Conservation (phyloP, 768 basidiomycete species). For the Amylocystis lapponica region DNA sequence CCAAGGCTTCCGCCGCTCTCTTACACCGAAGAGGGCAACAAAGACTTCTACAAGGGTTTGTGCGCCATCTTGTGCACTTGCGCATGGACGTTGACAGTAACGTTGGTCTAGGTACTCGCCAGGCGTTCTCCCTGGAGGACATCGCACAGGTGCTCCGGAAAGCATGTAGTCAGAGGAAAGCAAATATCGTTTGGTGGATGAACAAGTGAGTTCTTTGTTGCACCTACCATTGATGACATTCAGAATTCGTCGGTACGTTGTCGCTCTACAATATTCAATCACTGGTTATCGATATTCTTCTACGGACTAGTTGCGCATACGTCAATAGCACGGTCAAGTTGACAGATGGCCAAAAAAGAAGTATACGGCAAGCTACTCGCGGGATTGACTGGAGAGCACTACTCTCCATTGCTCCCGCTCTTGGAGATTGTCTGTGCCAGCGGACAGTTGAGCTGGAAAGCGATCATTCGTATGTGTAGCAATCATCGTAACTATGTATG, state of each 20-base stretch:
- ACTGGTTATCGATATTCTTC: neutral
- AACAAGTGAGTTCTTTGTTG: slow-evolving; percentile 80
- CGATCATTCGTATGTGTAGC: no score
- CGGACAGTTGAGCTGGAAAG: no score
- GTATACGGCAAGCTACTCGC: slow-evolving; percentile 24
- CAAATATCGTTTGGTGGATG: slow-evolving; percentile 78
- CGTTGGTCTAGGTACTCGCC: slow-evolving; percentile 59
- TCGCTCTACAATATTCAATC: slow-evolving; percentile 7
- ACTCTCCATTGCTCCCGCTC: slow-evolving; percentile 25
- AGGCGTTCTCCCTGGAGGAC: slow-evolving; percentile 81
- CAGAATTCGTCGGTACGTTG: slow-evolving; percentile 51
- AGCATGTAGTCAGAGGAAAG: slow-evolving; percentile 71
- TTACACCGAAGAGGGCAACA: slow-evolving; percentile 86
- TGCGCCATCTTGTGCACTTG: neutral
- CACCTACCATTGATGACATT: slow-evolving; percentile 66
- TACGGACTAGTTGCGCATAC: slow-evolving; percentile 58
- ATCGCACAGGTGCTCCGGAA: slow-evolving; percentile 87
- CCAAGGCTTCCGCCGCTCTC: slow-evolving; percentile 77
- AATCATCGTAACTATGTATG: no score
- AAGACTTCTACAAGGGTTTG: slow-evolving; percentile 96
- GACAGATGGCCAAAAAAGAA: slow-evolving; percentile 18
- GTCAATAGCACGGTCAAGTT: slow-evolving; percentile 44
- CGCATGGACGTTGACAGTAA: neutral
- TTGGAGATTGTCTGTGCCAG: no score
- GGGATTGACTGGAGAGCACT: slow-evolving; percentile 24